These are phyloP conservation scores for Epichloe glyceriae DNA, from an alignment of 2,329 filamentous ascomycete species.

Conservation along the genomic window DNA sequence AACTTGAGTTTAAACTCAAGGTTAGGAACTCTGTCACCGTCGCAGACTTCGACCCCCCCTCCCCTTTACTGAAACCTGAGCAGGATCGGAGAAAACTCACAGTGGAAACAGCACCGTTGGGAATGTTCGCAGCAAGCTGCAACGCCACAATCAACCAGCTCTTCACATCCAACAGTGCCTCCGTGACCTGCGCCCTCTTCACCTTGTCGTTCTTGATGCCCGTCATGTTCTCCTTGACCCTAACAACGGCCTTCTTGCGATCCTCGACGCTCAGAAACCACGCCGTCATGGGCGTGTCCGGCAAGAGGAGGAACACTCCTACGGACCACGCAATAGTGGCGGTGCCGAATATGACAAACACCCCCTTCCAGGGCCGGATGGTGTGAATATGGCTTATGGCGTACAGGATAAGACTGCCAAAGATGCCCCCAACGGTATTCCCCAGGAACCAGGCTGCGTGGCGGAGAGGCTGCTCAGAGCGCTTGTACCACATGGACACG, in stretches of 20 bases:
- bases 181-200: constrained; percentile 12
- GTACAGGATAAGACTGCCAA: constrained; percentile 17
- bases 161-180: constrained; percentile 15
- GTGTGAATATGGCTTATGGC: constrained; percentile 17
- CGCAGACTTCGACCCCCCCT: too few species aligned
- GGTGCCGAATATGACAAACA: constrained; percentile 15
- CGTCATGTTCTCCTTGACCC: constrained; percentile 21
- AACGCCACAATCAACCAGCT: constrained; percentile 15
- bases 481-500: constrained; percentile 23
- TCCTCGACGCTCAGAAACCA: constrained; percentile 17
- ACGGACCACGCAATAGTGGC: constrained; percentile 12
- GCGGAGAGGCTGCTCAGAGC: constrained; percentile 15
- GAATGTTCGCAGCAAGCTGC: constrained; percentile 15
- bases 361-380: constrained; percentile 15
- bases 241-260: constrained; percentile 16
- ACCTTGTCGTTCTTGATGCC: constrained; percentile 19
- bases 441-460: constrained; percentile 22
- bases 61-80: background rate
- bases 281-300: constrained; percentile 13
- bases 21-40: background rate
- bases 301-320: constrained; percentile 11
- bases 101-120: constrained; percentile 17
- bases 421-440: constrained; percentile 17
- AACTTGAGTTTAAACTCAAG: constrained; percentile 10
- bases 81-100: constrained; percentile 7